Conservation (phyloP, 1,139 yeast genomes). For the Yamadazyma triangularis region DNA sequence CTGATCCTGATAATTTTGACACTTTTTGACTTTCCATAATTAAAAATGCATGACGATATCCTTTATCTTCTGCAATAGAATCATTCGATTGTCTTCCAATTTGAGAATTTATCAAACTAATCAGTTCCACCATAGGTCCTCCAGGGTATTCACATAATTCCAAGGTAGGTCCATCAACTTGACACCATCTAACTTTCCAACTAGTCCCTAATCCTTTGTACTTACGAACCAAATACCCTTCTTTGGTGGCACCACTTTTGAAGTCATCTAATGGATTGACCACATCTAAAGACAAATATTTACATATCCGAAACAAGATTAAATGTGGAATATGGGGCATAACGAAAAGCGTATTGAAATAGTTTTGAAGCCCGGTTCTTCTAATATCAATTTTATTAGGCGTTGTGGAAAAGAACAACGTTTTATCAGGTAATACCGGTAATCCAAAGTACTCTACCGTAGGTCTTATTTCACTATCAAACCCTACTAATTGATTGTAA, state of each 20-base stretch:
- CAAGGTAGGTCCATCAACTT: conserved; percentile 59
- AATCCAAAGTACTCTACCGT: conserved; percentile 54
- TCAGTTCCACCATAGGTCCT: conserved; percentile 54
- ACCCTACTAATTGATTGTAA: conserved; percentile 46
- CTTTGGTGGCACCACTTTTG: conserved; percentile 54
- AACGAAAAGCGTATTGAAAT: conserved; percentile 55
- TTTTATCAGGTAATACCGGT: conserved; percentile 59
- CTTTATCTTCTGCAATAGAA: conserved; percentile 61
- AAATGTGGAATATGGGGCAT: conserved; percentile 59
- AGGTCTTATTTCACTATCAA: conserved; percentile 56
- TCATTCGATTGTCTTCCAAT: conserved; percentile 63
- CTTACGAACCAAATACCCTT: conserved; percentile 66
- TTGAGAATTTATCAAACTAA: conserved; percentile 50
- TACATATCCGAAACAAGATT: conserved; percentile 52
- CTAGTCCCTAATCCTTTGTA: conserved; percentile 49
- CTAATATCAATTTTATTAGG: conserved; percentile 68
- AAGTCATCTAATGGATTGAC: conserved; percentile 61
- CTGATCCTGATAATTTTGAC: conserved; percentile 48
- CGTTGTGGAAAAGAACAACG: conserved; percentile 50
- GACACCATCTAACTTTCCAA: conserved; percentile 78
- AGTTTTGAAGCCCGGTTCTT: conserved; percentile 50
- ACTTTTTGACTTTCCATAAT: conserved; percentile 60
- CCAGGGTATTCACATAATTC: conserved; percentile 61
- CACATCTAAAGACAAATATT: conserved; percentile 65
- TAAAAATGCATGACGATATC: conserved; percentile 74